These are phyloP conservation scores for Physaria fendleri DNA, from an alignment of 345 rosid species.

Conservation along the genomic window DNA sequence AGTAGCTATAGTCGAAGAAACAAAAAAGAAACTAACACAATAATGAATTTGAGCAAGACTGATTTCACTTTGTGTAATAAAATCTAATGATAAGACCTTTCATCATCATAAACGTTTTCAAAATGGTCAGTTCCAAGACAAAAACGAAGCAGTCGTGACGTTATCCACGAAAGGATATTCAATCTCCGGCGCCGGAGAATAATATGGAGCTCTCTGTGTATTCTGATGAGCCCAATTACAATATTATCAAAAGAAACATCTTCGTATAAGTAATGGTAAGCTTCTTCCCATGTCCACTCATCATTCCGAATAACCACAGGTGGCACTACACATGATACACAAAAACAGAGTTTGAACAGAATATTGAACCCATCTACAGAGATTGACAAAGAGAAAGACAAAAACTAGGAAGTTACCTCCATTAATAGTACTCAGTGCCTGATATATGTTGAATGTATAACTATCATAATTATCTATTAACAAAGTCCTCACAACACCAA, in stretches of 20 bases:
- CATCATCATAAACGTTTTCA: no score
- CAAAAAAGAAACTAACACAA: no score
- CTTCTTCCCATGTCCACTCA: conserved; percentile 78
- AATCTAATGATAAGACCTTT: no score
- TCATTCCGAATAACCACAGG: conserved; percentile 85
- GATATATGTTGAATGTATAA: conserved; percentile 87
- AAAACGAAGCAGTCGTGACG: no score
- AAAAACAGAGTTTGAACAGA: not conserved
- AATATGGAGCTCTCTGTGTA: no score
- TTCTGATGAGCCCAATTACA: no score
- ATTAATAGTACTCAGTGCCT: conserved; percentile 72
- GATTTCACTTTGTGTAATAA: no score
- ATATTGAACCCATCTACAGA: not conserved
- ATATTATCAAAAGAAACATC: conserved; percentile 63
- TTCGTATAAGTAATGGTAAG: conserved; percentile 49
- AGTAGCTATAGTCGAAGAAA: no score
- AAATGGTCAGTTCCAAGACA: no score
- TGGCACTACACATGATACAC: conserved; percentile 42
- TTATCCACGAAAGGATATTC: no score
- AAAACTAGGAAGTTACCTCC: conserved; percentile 45
- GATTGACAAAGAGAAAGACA: not conserved
- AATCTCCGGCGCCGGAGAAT: no score
- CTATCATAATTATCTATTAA: conserved; percentile 94
- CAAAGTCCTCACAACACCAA: conserved; percentile 72
- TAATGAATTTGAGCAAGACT: no score